These are phyloP conservation scores for Blastobotrys illinoisensis DNA, from an alignment of 1,139 yeast species.

Conservation along the genomic window DNA sequence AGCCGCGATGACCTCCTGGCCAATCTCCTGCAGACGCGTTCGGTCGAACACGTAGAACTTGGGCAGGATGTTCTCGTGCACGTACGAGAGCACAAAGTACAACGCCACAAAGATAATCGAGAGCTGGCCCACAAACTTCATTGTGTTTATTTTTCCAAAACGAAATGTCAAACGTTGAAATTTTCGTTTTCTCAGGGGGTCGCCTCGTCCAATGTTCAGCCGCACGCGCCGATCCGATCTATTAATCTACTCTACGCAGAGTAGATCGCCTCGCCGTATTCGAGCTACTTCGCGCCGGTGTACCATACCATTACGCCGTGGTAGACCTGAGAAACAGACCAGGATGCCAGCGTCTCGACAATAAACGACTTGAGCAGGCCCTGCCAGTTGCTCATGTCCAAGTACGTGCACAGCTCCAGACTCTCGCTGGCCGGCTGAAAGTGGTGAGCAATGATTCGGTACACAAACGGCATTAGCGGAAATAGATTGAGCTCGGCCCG, in stretches of 20 bases:
- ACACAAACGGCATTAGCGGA: neutral
- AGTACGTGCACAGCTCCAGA: neutral
- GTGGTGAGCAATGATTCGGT: neutral
- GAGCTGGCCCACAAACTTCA: slow-evolving; percentile 9
- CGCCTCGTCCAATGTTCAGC: neutral
- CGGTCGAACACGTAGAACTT: slow-evolving; percentile 54
- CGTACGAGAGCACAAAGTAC: slow-evolving; percentile 15
- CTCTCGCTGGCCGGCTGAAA: neutral
- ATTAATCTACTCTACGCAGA: too few species aligned
- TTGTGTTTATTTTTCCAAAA: neutral
- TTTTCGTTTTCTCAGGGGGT: neutral
- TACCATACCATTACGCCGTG: neutral
- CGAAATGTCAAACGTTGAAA: neutral
- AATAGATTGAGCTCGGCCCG: neutral
- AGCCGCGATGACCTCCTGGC: slow-evolving; percentile 43
- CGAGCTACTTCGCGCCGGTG: neutral
- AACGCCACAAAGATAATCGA: slow-evolving; percentile 11
- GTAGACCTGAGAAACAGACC: neutral
- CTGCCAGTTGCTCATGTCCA: neutral
- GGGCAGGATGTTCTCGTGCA: slow-evolving; percentile 43
- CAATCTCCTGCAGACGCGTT: slow-evolving; percentile 41
- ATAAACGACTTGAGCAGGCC: neutral
- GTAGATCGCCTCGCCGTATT: too few species aligned
- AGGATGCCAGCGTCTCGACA: neutral
- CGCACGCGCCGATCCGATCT: neutral